These are phyloP conservation scores for Oryza longistaminata DNA, from an alignment of 176 grass and related monocot genomes.

Conservation along the genomic window DNA sequence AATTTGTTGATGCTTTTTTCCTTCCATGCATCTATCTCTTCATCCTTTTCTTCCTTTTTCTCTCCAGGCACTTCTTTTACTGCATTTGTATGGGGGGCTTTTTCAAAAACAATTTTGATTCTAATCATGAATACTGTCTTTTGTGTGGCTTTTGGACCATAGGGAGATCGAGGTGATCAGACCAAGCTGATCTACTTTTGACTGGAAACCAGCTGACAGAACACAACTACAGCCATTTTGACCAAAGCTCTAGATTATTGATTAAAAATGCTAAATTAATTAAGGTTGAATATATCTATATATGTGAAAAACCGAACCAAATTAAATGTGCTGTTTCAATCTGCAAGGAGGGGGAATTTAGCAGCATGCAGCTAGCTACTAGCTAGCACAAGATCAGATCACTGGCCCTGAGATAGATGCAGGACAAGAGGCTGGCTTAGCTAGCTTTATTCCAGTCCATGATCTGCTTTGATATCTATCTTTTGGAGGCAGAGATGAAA, in stretches of 20 bases:
- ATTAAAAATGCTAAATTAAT: background rate
- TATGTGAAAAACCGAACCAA: background rate
- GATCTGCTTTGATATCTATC: background rate
- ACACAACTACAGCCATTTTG: background rate
- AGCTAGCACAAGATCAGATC: background rate
- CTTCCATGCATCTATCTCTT: background rate
- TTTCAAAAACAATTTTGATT: conserved; percentile 33
- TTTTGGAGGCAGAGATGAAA: background rate
- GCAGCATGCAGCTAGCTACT: background rate
- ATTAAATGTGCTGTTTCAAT: background rate
- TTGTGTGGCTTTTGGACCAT: conserved; percentile 60
- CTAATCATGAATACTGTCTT: conserved; percentile 57
- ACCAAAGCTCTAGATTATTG: background rate
- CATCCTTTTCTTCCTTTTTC: conserved; percentile 25
- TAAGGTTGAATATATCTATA: background rate
- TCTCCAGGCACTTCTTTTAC: conserved; percentile 63
- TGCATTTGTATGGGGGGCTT: conserved; percentile 41
- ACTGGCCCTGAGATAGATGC: background rate
- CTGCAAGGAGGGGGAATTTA: background rate
- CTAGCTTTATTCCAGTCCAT: background rate
- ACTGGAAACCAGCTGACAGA: conserved; percentile 1
- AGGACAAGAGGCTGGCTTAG: background rate
- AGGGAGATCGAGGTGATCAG: conserved; percentile 9
- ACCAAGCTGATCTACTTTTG: conserved; percentile 39
- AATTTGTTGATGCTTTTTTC: conserved; percentile 46